phyloP scores from a whole-genome alignment of 2,329 filamentous ascomycete species.

The Ophidiomyces ophidiicola region DNA sequence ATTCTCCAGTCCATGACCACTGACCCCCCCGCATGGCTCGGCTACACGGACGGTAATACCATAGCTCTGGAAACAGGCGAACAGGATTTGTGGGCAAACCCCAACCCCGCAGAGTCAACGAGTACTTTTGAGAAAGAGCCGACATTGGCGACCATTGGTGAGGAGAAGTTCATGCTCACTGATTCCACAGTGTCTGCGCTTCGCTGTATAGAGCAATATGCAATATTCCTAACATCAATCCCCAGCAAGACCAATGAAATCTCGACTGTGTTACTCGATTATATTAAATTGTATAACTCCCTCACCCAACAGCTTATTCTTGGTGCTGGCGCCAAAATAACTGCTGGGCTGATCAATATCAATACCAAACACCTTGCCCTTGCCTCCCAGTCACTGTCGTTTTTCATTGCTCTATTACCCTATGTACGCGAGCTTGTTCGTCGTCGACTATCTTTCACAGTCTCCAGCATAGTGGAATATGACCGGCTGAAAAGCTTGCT shows the following conservation, averaged over 20 bases:
- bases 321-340: constrained; percentile 40
- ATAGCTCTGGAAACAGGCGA: constrained; percentile 6
- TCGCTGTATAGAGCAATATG: constrained; percentile 36
- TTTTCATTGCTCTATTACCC: constrained; percentile 38
- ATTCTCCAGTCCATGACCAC: constrained; percentile 59
- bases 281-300: constrained; percentile 41
- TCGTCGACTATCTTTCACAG: constrained; percentile 29
- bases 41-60: constrained; percentile 28
- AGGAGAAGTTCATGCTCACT: constrained; percentile 38
- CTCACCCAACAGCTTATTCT: constrained; percentile 40
- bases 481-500: constrained; percentile 40
- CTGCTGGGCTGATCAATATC: constrained; percentile 41
- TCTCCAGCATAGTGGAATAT: constrained; percentile 32
- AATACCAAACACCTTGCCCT: constrained; percentile 42
- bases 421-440: constrained; percentile 41
- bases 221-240: constrained; percentile 35
- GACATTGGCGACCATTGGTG: constrained; percentile 36
- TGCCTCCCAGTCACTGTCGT: constrained; percentile 38
- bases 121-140: constrained; percentile 23
- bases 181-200: constrained; percentile 35
- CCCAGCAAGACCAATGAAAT: constrained; percentile 38
- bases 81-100: too few relatives aligned
- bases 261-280: constrained; percentile 36
- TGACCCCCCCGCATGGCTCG: constrained; percentile 56
- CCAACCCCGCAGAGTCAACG: constrained; percentile 18